Evolutionary conservation across 129 eudicot genomes (phyloP).

Genomic region (Helianthus tuberosus): DNA sequence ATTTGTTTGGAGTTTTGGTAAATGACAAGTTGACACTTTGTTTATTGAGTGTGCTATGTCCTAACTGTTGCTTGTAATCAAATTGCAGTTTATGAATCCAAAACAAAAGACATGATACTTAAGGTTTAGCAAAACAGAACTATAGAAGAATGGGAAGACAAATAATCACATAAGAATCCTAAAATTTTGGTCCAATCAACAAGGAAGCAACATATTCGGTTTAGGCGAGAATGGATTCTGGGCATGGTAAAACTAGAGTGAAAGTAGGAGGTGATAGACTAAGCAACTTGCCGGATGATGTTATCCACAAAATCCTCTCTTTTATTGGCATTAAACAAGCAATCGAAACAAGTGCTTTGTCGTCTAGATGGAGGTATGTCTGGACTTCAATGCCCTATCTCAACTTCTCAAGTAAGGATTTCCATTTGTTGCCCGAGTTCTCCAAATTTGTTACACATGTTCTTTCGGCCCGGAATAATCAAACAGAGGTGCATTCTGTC

Average conservation of each 20-base stretch:
- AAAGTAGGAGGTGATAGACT: constrained; percentile 9
- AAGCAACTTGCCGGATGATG: constrained; percentile 24
- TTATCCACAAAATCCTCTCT: constrained; percentile 25
- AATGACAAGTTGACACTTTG: too few species aligned
- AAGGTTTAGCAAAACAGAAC: too few species aligned
- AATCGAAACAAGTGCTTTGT: constrained; percentile 8
- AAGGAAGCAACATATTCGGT: too few species aligned
- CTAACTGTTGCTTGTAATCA: too few species aligned
- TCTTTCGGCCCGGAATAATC: background rate
- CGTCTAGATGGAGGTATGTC: constrained; percentile 2
- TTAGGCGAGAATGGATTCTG: constrained; percentile 1
- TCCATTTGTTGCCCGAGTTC: background rate
- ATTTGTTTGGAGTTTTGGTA: too few species aligned
- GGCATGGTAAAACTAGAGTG: background rate
- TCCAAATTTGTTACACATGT: background rate
- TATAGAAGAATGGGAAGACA: too few species aligned
- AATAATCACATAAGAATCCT: too few species aligned
- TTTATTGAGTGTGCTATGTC: too few species aligned
- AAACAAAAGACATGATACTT: too few species aligned
- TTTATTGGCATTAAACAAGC: background rate
- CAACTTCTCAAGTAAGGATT: background rate
- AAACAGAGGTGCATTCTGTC: background rate
- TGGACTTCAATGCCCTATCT: background rate
- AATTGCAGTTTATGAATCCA: too few species aligned
- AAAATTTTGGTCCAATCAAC: too few species aligned